A percentile compares a stretch with the other conserved stretches of the same genome.
These are phyloP conservation scores for Cyclotella cryptica DNA, from an alignment of 108 stramenopile species.

Conservation along the genomic window DNA sequence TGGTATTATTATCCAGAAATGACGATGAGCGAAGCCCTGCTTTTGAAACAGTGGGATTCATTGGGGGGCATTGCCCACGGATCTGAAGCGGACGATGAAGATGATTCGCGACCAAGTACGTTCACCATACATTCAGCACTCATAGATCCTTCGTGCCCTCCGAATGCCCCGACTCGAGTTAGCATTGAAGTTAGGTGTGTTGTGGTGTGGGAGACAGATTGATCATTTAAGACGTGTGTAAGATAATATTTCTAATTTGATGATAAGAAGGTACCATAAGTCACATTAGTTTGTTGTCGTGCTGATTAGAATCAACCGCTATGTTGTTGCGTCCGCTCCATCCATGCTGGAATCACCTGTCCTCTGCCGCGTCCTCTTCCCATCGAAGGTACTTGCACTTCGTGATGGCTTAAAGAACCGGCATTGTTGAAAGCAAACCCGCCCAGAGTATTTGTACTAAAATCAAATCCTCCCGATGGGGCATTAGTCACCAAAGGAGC, in stretches of 20 bases:
- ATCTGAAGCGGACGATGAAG: constrained; percentile 27
- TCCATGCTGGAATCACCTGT: constrained; percentile 9
- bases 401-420: background rate
- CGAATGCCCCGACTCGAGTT: constrained; percentile 35
- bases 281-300: too few species aligned
- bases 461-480: constrained; percentile 8
- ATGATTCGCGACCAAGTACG: constrained; percentile 7
- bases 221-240: background rate
- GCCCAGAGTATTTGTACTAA: background rate
- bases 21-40: constrained; percentile 56
- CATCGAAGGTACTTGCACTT: background rate
- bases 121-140: constrained; percentile 60
- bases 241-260: too few species aligned
- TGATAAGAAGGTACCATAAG: too few species aligned
- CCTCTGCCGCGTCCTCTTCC: constrained; percentile 19
- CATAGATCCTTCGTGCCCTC: constrained; percentile 39
- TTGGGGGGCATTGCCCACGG: constrained; percentile 49
- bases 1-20: constrained; percentile 72
- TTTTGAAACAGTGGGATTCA: constrained; percentile 62
- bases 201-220: constrained; percentile 45
- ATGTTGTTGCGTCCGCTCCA: background rate
- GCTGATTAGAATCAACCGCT: too few species aligned
- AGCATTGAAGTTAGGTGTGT: constrained; percentile 67
- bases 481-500: background rate
- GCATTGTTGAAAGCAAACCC: too few species aligned